Evolutionary conservation across 139 green algal genomes (phyloP).

Genomic region (Chlorella ohadii): DNA sequence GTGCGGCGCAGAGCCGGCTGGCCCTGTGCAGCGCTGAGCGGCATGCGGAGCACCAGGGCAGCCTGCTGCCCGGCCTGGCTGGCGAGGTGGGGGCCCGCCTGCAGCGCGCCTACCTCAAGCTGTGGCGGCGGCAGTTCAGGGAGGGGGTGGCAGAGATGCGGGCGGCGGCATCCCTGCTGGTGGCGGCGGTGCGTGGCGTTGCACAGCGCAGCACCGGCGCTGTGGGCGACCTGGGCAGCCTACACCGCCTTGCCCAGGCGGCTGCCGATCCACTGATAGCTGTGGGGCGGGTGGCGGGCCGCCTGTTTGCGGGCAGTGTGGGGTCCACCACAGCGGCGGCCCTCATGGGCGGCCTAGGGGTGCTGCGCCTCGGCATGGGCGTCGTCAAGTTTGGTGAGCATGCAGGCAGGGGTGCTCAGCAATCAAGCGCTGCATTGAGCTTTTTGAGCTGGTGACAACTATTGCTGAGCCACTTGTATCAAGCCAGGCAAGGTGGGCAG

Average conservation of each 20-base stretch:
- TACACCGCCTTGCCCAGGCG: slow-evolving; percentile 50
- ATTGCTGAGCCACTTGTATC: no score
- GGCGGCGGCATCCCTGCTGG: slow-evolving; percentile 1
- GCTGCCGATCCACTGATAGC: slow-evolving; percentile 54
- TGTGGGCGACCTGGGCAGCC: slow-evolving; percentile 16
- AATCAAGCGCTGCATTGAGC: no score
- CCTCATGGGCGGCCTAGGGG: slow-evolving; percentile 58
- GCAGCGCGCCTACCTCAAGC: slow-evolving; percentile 45
- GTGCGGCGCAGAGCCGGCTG: slow-evolving; percentile 27
- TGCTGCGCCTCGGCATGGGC: slow-evolving; percentile 63
- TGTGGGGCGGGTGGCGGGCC: slow-evolving; percentile 36
- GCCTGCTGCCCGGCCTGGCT: slow-evolving; percentile 24
- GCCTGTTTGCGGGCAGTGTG: slow-evolving; percentile 47
- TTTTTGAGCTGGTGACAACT: no score
- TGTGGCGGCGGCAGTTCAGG: slow-evolving; percentile 42
- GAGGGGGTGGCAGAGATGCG: slow-evolving; percentile 42
- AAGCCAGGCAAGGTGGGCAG: no score
- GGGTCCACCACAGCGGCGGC: slow-evolving; percentile 61
- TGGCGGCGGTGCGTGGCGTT: slow-evolving; percentile 20
- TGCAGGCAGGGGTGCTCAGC: no score
- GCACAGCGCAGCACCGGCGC: neutral
- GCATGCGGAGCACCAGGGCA: neutral
- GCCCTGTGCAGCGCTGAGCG: slow-evolving; percentile 29
- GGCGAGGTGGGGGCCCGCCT: slow-evolving; percentile 26
- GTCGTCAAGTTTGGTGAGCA: slow-evolving; percentile 44